phyloP scores from a whole-genome alignment of 169 alveolate genomes.

The Plasmodium berghei region DNA sequence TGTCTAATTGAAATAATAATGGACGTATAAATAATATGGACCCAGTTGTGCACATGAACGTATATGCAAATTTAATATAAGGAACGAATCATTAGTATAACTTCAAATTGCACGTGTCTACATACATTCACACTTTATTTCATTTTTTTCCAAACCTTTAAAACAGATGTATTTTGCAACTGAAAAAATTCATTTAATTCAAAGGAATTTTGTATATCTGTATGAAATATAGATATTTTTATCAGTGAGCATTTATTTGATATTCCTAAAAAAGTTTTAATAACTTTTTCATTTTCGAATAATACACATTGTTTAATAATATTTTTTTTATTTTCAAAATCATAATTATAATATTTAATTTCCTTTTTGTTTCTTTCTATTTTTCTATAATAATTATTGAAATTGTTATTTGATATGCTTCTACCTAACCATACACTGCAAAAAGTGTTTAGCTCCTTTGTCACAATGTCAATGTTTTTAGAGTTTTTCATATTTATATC shows the following conservation, averaged over 20 bases:
- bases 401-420: slow-evolving; percentile 18
- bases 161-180: slow-evolving; percentile 50
- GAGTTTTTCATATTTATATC: slow-evolving; percentile 20
- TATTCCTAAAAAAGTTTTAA: slow-evolving; percentile 53
- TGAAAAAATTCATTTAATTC: slow-evolving; percentile 70
- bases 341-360: slow-evolving; percentile 69
- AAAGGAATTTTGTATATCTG: slow-evolving; percentile 34
- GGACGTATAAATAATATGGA: not conserved
- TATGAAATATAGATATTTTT: slow-evolving; percentile 49
- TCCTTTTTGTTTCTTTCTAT: slow-evolving; percentile 17
- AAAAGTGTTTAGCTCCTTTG: slow-evolving; percentile 30
- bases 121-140: not conserved
- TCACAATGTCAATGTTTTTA: slow-evolving; percentile 22
- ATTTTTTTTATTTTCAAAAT: slow-evolving; percentile 73
- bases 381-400: slow-evolving; percentile 1
- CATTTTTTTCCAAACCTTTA: slow-evolving; percentile 27
- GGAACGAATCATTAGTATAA: not conserved
- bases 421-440: slow-evolving; percentile 68
- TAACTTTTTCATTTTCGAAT: slow-evolving; percentile 59
- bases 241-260: slow-evolving; percentile 45
- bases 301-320: slow-evolving; percentile 73
- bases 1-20: not conserved
- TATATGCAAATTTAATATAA: not conserved
- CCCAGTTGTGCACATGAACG: not conserved
- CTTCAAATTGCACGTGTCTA: not conserved